Conservation (phyloP, 2,329 filamentous ascomycete species). For the Laburnicola sp. region DNA sequence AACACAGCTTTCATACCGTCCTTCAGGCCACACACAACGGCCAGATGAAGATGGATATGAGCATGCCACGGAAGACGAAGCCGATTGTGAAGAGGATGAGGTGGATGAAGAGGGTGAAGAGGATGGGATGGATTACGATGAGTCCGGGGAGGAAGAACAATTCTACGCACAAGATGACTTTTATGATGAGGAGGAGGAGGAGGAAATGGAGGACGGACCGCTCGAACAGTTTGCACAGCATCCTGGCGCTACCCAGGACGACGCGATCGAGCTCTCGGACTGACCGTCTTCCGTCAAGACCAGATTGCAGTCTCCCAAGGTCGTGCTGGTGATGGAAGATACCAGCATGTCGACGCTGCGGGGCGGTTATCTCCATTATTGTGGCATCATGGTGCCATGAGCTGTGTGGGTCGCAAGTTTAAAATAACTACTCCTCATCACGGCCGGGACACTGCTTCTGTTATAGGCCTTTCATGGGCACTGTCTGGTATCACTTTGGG, state of each 20-base stretch:
- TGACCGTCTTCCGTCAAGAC: conserved; percentile 8
- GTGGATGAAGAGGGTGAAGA: conserved; percentile 16
- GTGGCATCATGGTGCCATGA: not conserved
- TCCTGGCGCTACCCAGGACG: conserved; percentile 36
- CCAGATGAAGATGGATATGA: conserved; percentile 11
- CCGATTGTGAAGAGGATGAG: conserved; percentile 12
- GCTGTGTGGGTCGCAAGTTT: too few relatives aligned
- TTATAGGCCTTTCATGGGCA: too few relatives aligned
- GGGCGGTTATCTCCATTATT: not conserved
- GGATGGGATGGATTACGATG: conserved; percentile 4
- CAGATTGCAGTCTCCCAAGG: not conserved
- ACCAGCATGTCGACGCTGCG: not conserved
- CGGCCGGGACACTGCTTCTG: too few relatives aligned
- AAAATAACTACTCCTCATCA: too few relatives aligned
- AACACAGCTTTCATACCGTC: conserved; percentile 24
- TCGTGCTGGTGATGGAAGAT: not conserved
- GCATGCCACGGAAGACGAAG: conserved; percentile 12
- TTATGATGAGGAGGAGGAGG: conserved; percentile 18
- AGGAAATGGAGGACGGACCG: conserved; percentile 11
- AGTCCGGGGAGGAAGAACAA: not conserved
- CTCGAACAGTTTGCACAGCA: conserved; percentile 10
- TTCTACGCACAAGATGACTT: conserved; percentile 1
- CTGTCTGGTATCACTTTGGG: too few relatives aligned
- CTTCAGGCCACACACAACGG: conserved; percentile 8
- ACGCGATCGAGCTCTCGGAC: conserved; percentile 42